Evolutionary conservation across 2,329 filamentous ascomycete genomes (phyloP), one percentile per base, ranked within the genome.

Genomic region (Aspergillus pseudoviridinutans): DNA sequence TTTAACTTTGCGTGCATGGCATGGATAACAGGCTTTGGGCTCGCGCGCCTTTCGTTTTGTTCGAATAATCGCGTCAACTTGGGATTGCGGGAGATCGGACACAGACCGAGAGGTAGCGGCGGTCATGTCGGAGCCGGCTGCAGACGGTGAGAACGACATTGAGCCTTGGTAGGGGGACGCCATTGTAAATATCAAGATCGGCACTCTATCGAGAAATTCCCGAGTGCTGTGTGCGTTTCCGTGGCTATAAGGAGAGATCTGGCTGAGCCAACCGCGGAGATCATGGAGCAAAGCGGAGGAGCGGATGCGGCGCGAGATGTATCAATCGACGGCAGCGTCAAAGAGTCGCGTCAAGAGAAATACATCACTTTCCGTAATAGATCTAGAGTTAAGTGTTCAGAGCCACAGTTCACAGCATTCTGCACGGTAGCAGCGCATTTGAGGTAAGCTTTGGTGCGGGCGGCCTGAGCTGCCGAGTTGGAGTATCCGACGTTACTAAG

Each of bases 21-120:
- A 78, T 12, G 76, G 76, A 58, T 78, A 78, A 61, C 76, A 78
- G 49, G 76, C 76, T 68, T 80, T 74, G 8, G 78, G 78, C 58
- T 80, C 78, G 51, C 78, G 73, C 50, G 78, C 76, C 61, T 79
- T 79, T 56, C 77, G 72, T 62, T 78, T 79, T 49, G 76, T 78
- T 51, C 77, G 74, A 56, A 79, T 78, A 32, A 79, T 78, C 38
- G 76, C 76, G 61, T 79, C 77, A 47, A 79, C 74, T 61, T 79
- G 74, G 51, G 75, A 70, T 63, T 78, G 76, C 22, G 75, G 74
- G 50, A 79, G 71, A 54, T 79, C 76, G 60, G 72, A 70, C 53
- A 76, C 63, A 24, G 69, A 64, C 38, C 66, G 64, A 27, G 67
- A 66, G 6, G 68, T 53, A 25, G 60, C 66, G 35, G 62, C 56